These are phyloP conservation scores for Pestalotiopsis sp. DNA, from an alignment of 2,329 filamentous ascomycete genomes.

Conservation along the genomic window DNA sequence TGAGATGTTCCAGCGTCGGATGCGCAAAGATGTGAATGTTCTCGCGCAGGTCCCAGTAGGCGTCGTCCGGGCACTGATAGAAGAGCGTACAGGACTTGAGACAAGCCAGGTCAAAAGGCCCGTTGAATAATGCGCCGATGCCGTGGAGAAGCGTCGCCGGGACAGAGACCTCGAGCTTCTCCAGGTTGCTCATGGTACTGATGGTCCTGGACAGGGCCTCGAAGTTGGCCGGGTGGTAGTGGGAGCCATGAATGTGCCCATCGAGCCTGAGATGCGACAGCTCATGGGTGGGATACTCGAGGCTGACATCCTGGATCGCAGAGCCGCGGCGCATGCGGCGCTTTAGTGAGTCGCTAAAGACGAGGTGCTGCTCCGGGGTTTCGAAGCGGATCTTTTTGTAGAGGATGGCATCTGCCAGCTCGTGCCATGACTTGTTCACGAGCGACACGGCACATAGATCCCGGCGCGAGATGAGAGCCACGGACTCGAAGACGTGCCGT, in stretches of 20 bases:
- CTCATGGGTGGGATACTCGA: constrained; percentile 47
- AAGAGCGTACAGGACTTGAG: constrained; percentile 49
- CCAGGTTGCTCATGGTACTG: constrained; percentile 52
- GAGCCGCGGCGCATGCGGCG: constrained; percentile 50
- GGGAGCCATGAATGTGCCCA: constrained; percentile 36
- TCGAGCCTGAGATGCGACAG: constrained; percentile 45
- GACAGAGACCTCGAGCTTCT: constrained; percentile 48
- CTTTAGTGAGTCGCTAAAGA: constrained; percentile 50
- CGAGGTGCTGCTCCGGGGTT: constrained; percentile 49
- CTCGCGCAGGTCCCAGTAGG: constrained; percentile 54
- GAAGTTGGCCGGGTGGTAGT: constrained; percentile 35
- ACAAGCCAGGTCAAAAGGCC: constrained; percentile 52
- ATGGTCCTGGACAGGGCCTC: constrained; percentile 50
- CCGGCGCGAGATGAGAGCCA: constrained; percentile 35
- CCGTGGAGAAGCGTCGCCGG: constrained; percentile 46
- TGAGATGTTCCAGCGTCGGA: constrained; percentile 49
- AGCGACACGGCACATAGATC: constrained; percentile 47
- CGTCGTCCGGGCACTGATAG: constrained; percentile 46
- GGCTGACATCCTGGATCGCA: constrained; percentile 46
- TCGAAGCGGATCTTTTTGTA: constrained; percentile 51
- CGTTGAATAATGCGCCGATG: constrained; percentile 52
- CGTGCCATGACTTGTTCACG: constrained; percentile 45
- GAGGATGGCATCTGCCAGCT: constrained; percentile 48
- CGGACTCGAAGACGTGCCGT: constrained; percentile 40
- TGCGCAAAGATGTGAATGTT: constrained; percentile 56